Evolutionary conservation across 441 rosid genomes (phyloP).

Genomic region (Arabidopsis hybrid): DNA sequence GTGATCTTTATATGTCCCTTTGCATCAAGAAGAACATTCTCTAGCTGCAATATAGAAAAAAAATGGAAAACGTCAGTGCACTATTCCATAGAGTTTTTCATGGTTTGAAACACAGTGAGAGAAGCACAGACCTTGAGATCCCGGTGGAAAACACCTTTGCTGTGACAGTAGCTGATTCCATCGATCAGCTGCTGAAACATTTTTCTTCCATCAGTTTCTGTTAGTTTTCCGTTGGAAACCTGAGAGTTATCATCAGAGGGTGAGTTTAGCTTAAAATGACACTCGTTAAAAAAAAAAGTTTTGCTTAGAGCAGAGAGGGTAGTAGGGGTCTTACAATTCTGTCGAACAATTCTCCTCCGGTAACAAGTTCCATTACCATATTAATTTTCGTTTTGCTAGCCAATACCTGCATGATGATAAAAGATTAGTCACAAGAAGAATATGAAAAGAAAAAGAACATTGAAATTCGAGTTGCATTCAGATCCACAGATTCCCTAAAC

Average conservation of each 20-base stretch:
- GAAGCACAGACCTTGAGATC: constrained; percentile 82
- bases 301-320: constrained; percentile 10
- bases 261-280: constrained; percentile 9
- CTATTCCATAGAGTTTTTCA: background rate
- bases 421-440: background rate
- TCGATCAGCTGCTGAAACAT: constrained; percentile 94
- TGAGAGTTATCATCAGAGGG: constrained; percentile 38
- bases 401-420: constrained; percentile 67
- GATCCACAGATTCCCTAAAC: constrained; percentile 16
- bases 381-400: constrained; percentile 93
- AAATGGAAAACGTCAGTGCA: background rate
- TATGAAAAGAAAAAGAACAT: background rate
- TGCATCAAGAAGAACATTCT: constrained; percentile 85
- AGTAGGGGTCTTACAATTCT: constrained; percentile 67
- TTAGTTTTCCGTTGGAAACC: constrained; percentile 79
- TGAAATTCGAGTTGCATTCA: background rate
- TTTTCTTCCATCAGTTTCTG: constrained; percentile 83
- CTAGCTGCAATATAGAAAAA: constrained; percentile 60
- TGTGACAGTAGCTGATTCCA: constrained; percentile 90
- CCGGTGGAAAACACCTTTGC: constrained; percentile 88
- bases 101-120: constrained; percentile 4
- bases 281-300: background rate
- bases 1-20: constrained; percentile 87
- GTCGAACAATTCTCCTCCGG: constrained; percentile 92
- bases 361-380: constrained; percentile 90